These are phyloP conservation scores for Trypanosoma theileri DNA, from an alignment of 208 protist species.

Conservation along the genomic window DNA sequence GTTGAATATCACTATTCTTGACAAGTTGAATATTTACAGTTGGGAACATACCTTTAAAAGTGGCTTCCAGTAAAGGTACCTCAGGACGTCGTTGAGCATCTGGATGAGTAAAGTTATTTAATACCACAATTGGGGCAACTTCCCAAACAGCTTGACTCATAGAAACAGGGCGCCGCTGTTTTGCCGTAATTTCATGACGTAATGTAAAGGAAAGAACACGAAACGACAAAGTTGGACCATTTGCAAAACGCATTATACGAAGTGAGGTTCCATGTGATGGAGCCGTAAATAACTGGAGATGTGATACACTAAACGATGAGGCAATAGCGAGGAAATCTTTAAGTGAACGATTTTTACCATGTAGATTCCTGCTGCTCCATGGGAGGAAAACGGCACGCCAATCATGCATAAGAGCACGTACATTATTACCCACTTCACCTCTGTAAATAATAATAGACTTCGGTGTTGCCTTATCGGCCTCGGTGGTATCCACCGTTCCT, in stretches of 20 bases:
- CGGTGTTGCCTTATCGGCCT: conserved; percentile 83
- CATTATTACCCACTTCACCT: conserved; percentile 75
- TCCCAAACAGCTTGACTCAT: conserved; percentile 70
- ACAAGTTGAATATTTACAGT: conserved; percentile 80
- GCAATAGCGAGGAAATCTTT: conserved; percentile 88
- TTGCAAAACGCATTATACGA: conserved; percentile 90
- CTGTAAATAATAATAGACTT: conserved; percentile 92
- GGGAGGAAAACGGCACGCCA: conserved; percentile 90
- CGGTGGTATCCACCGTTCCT: conserved; percentile 81
- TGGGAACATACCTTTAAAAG: conserved; percentile 85
- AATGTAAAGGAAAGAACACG: conserved; percentile 88
- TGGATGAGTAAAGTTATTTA: conserved; percentile 92
- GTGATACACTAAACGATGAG: conserved; percentile 77
- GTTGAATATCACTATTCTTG: conserved; percentile 81
- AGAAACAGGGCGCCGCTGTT: conserved; percentile 66
- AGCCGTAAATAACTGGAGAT: conserved; percentile 87
- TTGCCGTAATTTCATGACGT: conserved; percentile 73
- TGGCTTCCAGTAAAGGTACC: conserved; percentile 80
- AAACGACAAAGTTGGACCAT: conserved; percentile 89
- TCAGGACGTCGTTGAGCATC: conserved; percentile 60
- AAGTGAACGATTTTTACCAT: conserved; percentile 87
- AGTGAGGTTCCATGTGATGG: conserved; percentile 82
- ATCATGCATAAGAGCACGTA: conserved; percentile 89
- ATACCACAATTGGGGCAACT: conserved; percentile 85
- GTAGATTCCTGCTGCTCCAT: conserved; percentile 88